Evolutionary conservation across 805 yeast genomes (phyloP), one percentile per base, ranked within the genome.

Genomic region (Cyberlindnera mycetangii): DNA sequence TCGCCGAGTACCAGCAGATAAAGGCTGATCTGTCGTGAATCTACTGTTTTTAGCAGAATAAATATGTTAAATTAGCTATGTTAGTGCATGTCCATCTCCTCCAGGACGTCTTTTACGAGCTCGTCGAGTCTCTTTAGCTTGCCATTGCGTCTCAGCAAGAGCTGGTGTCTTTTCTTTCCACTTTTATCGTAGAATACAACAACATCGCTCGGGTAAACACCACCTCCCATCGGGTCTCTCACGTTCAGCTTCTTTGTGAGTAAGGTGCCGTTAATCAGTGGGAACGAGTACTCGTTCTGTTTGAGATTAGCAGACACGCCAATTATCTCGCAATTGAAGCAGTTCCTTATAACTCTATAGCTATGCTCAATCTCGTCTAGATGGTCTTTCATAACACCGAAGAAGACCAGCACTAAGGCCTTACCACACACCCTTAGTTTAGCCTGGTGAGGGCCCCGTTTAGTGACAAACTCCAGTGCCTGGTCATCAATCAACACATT

Each of bases 161-260:
- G 48, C 21, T 53, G 51, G 2, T 39, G 18, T 33, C 44, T 47
- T 16, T 48, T 43, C 7, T 17, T 42, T 1, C 62, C 62, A 17
- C 18, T 18, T 14, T 41, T 41, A 39, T 56, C 61, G 36, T 48
- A 59, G 12, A 58, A 47, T 11, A 58, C 32, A 11, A 59, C 27
- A 12, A 52, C 47, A 27, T 59, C 63, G 18, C 51, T 32, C 0
- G 63, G 63, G 37, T 59, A 59, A 1, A 56, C 54, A 38, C 62
- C 62, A 32, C 63, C 63, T 16, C 63, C 63, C 15, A 58, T 16
- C 8, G 63, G 63, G 34, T 59, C 63, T 22, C 55, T 15, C 1
- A 51, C 55, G n/a, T 52, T 51, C 19, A 54, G 41, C 7, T 30
- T 41, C 32, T 52, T 56, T 6, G 52, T 39, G 2, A 55, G 43